These are phyloP conservation scores for Colletotrichum limetticola DNA, from an alignment of 2,329 filamentous ascomycete genomes.

Conservation along the genomic window DNA sequence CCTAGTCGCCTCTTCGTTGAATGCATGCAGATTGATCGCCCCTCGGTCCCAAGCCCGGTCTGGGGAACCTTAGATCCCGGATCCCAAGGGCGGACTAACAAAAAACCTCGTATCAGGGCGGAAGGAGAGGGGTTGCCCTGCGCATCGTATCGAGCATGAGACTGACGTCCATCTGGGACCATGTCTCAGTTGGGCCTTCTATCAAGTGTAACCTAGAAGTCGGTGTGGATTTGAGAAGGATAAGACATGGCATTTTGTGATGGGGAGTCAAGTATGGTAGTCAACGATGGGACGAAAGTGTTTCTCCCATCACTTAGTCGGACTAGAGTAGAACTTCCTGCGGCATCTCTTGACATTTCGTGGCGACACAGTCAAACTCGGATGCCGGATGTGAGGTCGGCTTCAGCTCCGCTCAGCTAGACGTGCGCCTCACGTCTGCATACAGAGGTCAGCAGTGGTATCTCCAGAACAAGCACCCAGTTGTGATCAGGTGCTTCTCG, in stretches of 20 bases:
- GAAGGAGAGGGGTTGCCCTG: neutral
- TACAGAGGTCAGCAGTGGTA: neutral
- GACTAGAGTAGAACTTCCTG: neutral
- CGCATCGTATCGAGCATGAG: neutral
- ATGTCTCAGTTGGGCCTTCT: slow-evolving; percentile 12
- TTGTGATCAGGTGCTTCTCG: neutral
- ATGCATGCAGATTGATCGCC: neutral
- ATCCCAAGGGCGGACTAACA: neutral
- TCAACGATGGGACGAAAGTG: neutral
- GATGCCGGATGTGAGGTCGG: neutral
- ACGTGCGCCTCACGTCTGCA: neutral
- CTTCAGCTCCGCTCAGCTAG: neutral
- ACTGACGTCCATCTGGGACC: neutral
- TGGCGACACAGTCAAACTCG: neutral
- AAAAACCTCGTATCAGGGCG: slow-evolving; percentile 3
- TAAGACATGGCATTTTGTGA: neutral
- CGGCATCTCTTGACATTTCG: neutral
- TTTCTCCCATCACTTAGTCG: neutral
- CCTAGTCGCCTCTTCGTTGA: neutral
- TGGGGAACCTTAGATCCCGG: neutral
- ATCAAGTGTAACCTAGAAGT: neutral
- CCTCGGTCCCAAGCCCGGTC: neutral
- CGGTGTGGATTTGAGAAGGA: neutral
- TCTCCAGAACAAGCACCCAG: neutral
- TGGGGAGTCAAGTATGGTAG: neutral